Evolutionary conservation across 768 basidiomycete species (phyloP).

Genomic region (Amylocystis lapponica): DNA sequence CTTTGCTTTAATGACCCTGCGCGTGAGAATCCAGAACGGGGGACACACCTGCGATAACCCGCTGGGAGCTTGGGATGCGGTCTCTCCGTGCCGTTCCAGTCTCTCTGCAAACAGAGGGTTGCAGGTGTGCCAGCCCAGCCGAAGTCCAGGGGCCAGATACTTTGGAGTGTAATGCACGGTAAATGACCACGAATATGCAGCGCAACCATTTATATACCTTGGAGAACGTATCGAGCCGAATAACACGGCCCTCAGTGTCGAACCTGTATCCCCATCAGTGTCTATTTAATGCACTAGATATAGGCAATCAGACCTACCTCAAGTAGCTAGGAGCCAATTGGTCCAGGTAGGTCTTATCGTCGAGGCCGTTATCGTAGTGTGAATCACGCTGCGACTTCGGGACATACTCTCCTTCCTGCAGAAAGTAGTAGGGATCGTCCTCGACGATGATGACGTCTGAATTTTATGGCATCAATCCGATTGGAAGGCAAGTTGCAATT

Average conservation of each 20-base stretch:
- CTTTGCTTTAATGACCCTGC: too few species aligned
- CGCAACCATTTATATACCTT: too few species aligned
- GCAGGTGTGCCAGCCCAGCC: constrained; percentile 78
- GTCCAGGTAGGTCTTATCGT: constrained; percentile 42
- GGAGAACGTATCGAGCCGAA: constrained; percentile 77
- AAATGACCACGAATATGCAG: background rate
- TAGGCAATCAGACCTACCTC: constrained; percentile 33
- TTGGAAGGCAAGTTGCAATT: background rate
- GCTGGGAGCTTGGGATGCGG: constrained; percentile 60
- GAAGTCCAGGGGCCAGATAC: constrained; percentile 56
- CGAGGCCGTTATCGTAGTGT: constrained; percentile 22
- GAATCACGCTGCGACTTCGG: constrained; percentile 33
- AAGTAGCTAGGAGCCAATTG: constrained; percentile 59
- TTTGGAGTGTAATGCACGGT: background rate
- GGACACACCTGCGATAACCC: constrained; percentile 61
- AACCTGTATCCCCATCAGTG: constrained; percentile 29
- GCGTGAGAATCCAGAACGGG: too few species aligned
- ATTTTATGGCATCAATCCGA: constrained; percentile 1
- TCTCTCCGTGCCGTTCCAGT: constrained; percentile 64
- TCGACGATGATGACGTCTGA: constrained; percentile 73
- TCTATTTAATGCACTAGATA: too few species aligned
- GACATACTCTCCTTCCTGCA: constrained; percentile 55
- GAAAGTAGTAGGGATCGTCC: constrained; percentile 80
- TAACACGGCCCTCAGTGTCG: constrained; percentile 78
- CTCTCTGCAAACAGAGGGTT: constrained; percentile 72